Evolutionary conservation across 345 rosid species (phyloP), one percentile per base, ranked within the genome.

Genomic region (Laguncularia racemosa): DNA sequence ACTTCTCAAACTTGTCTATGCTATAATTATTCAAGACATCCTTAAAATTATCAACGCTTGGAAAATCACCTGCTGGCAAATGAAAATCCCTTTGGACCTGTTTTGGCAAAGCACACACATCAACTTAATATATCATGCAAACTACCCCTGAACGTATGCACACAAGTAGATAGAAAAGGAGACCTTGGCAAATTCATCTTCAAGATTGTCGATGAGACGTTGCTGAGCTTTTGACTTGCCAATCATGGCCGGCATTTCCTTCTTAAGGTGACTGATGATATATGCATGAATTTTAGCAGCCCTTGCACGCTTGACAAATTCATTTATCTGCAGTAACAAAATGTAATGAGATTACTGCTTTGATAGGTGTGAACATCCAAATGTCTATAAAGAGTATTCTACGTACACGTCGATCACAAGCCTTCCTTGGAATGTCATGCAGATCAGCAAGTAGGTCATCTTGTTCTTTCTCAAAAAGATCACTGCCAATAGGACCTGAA

Each of bases 191-290:
- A 87, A 93, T 73, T 84, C 89, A 12, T 79, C 84, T 74, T 76
- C 72, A 16, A 93, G 88, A 70, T 81, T 89, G 61, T 93, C 88
- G 13, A 85, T 72, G 6, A 93, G 86, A 38, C 81, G 73, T 57
- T 87, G 96, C 55, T 89, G 96, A 62, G 92, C 77, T 77, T 84
- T 93, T 33, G 97, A 75, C 78, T 89, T 93, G n/a, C 99, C 99
- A 86, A 93, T 82, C 90, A 89, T 74, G 46, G 88, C 66, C 43
- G 97, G 97, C 99, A 93, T 93, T 75, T 84, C 96, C 73, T 85
- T 93, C 73, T 82, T 89, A 13, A 93, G 97, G 46, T 93, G 99
- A 51, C 95, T 82, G 43, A 93, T 84, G 58, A 89, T 89, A 66
- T 82, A 81, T 17, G 99, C 96, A 73, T 93, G 95, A 23, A 93